Evolutionary conservation across 805 yeast genomes (phyloP).

Genomic region (Cyberlindnera suaveolens): DNA sequence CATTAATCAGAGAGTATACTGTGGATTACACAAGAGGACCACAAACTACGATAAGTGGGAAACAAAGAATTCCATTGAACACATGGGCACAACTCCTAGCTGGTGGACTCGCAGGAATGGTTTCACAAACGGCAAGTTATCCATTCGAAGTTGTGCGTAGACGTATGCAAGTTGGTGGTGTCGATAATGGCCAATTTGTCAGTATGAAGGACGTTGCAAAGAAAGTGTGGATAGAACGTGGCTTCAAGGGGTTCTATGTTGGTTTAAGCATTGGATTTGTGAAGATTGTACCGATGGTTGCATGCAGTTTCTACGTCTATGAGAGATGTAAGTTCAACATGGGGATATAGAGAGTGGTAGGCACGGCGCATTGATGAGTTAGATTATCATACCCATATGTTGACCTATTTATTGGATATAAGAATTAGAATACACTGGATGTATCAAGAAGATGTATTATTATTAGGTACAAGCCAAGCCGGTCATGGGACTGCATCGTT

Average conservation of each 20-base stretch:
- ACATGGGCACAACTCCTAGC: conserved; percentile 92
- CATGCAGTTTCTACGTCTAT: conserved; percentile 91
- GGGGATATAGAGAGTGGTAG: conserved; percentile 27
- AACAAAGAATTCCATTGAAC: conserved; percentile 54
- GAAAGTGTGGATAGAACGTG: conserved; percentile 64
- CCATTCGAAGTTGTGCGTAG: conserved; percentile 94
- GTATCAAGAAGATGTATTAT: too few relatives aligned
- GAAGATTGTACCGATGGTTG: conserved; percentile 95
- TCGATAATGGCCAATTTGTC: conserved; percentile 48
- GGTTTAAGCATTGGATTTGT: conserved; percentile 94
- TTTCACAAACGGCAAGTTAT: conserved; percentile 93
- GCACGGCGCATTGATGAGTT: background rate
- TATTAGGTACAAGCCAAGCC: too few relatives aligned
- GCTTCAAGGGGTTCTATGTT: conserved; percentile 83
- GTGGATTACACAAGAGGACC: conserved; percentile 22
- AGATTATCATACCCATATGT: background rate
- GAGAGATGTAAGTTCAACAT: conserved; percentile 73
- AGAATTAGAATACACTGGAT: too few relatives aligned
- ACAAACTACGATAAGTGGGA: conserved; percentile 9
- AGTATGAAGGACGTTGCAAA: conserved; percentile 49
- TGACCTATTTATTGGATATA: background rate
- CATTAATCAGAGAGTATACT: conserved; percentile 46
- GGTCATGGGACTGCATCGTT: too few relatives aligned
- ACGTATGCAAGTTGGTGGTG: conserved; percentile 93
- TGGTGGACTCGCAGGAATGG: conserved; percentile 95